Conservation (phyloP, 1,284 basidiomycete genomes). For the Cryptococcus neoformans region DNA sequence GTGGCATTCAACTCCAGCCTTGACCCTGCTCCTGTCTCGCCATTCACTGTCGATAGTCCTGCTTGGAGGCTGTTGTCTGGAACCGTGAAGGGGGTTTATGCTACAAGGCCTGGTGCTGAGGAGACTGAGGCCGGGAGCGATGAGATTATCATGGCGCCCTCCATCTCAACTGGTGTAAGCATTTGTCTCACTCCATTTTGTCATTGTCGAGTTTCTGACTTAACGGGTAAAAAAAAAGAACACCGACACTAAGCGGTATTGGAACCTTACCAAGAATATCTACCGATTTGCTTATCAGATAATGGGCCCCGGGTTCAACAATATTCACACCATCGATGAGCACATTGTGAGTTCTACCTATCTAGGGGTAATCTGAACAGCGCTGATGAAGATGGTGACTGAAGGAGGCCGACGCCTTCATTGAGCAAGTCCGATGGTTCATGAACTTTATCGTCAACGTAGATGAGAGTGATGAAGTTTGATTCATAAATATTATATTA, state of each 20-base stretch:
- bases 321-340: conserved; percentile 43
- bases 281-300: conserved; percentile 38
- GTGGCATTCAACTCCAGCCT: conserved; percentile 37
- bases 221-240: conserved; percentile 18
- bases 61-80: conserved; percentile 42
- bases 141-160: conserved; percentile 33
- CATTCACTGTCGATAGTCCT: conserved; percentile 30
- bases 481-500: not conserved
- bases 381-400: conserved; percentile 1
- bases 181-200: not conserved
- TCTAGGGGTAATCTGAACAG: not conserved
- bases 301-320: conserved; percentile 11
- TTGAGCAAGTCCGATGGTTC: conserved; percentile 44
- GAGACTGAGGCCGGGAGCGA: not conserved
- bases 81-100: conserved; percentile 22
- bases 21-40: conserved; percentile 44
- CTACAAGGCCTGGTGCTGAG: conserved; percentile 22
- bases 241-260: conserved; percentile 46
- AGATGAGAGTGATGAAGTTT: conserved; percentile 35
- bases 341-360: conserved; percentile 18
- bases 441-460: conserved; percentile 41
- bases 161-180: conserved; percentile 32
- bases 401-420: conserved; percentile 25
- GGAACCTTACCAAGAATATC: conserved; percentile 43
- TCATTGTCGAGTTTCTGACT: not conserved